A percentile compares a stretch with the other conserved stretches of the same genome.
These are phyloP conservation scores for Lyophyllum semitale DNA, from an alignment of 768 basidiomycete genomes.

Conservation along the genomic window DNA sequence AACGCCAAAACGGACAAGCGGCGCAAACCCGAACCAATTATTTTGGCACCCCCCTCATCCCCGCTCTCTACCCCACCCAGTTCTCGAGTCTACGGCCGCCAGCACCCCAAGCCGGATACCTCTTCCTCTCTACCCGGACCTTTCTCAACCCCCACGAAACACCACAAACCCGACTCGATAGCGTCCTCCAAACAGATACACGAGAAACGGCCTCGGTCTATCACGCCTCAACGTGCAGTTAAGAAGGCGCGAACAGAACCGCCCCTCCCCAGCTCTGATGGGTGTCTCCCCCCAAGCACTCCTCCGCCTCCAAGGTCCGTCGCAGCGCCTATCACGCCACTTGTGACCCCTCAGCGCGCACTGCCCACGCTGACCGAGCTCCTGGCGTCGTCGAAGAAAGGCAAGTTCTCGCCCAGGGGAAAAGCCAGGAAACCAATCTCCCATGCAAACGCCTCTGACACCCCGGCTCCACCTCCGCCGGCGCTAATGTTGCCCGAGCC, in stretches of 20 bases:
- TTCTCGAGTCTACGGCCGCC: slow-evolving; percentile 19
- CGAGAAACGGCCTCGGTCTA: slow-evolving; percentile 16
- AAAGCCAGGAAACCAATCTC: not conserved
- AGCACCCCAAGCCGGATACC: slow-evolving; percentile 3
- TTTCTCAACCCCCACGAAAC: slow-evolving; percentile 13
- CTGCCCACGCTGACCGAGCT: slow-evolving; percentile 45
- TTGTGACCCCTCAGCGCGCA: slow-evolving; percentile 25
- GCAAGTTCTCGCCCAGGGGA: slow-evolving; percentile 27
- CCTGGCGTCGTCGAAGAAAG: slow-evolving; percentile 42
- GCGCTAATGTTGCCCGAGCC: not conserved
- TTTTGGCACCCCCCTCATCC: slow-evolving; percentile 28
- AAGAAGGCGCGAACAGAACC: slow-evolving; percentile 18
- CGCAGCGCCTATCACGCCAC: slow-evolving; percentile 22
- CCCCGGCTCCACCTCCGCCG: not conserved
- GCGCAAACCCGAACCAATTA: slow-evolving; percentile 47
- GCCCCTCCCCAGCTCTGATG: slow-evolving; percentile 3
- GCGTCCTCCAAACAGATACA: not conserved
- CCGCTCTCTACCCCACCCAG: slow-evolving; percentile 26
- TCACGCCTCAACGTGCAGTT: slow-evolving; percentile 12
- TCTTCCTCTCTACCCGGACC: slow-evolving; percentile 10
- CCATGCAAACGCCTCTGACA: not conserved
- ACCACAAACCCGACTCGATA: not conserved
- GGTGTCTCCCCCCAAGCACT: not conserved
- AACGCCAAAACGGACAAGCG: slow-evolving; percentile 23
- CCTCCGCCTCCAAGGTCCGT: slow-evolving; percentile 21